phyloP scores from a whole-genome alignment of 176 grass and related monocot genomes.

The Melocanna baccifera region DNA sequence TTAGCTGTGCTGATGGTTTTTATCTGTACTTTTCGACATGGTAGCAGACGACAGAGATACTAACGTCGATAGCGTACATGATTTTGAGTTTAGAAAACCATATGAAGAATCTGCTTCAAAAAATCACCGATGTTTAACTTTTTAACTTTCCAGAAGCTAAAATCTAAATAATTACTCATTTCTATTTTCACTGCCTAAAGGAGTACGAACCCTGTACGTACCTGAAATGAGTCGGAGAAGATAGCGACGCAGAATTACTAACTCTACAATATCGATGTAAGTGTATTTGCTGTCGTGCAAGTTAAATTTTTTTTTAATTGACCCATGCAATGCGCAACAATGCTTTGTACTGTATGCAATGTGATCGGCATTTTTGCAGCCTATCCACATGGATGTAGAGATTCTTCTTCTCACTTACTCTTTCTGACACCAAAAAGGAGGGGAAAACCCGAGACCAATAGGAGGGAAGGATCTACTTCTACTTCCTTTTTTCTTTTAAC shows the following conservation, averaged over 20 bases:
- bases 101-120: no score
- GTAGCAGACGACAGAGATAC: no score
- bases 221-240: neutral
- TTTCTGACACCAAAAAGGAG: conserved; percentile 22
- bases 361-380: neutral
- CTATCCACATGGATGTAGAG: neutral
- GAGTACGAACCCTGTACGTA: neutral
- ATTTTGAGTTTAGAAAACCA: no score
- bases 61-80: no score
- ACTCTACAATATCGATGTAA: neutral
- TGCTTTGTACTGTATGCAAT: neutral
- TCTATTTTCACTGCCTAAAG: neutral
- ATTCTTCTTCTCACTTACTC: conserved; percentile 5
- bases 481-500: neutral
- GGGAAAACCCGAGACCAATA: neutral
- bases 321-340: neutral
- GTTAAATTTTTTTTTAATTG: neutral
- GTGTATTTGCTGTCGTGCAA: neutral
- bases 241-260: neutral
- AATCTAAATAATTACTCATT: neutral
- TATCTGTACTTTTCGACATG: no score
- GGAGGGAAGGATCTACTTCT: conserved; percentile 17
- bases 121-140: no score
- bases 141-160: no score
- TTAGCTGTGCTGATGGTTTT: no score